phyloP scores from a whole-genome alignment of 176 grass and related monocot genomes.

The Ananas comosus region DNA sequence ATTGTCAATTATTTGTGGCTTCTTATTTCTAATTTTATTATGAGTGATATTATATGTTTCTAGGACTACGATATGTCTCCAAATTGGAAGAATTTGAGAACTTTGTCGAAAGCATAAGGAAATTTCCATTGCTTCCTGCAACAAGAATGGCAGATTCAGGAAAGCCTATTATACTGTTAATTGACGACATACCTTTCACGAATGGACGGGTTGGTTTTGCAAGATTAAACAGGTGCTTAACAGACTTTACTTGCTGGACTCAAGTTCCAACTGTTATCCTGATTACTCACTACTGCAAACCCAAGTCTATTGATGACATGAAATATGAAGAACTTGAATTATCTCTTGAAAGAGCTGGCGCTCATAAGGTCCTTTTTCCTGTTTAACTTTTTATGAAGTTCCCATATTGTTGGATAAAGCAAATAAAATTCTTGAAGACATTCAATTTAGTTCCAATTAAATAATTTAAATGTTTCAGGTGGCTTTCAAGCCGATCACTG shows the following conservation, averaged over 20 bases:
- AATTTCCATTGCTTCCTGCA: constrained; percentile 64
- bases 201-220: constrained; percentile 61
- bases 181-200: constrained; percentile 85
- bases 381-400: background rate
- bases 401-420: background rate
- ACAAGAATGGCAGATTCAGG: constrained; percentile 31
- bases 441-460: constrained; percentile 7
- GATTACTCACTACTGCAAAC: constrained; percentile 71
- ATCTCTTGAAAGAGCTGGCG: constrained; percentile 67
- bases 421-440: background rate
- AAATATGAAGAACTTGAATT: constrained; percentile 65
- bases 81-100: constrained; percentile 96
- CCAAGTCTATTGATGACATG: constrained; percentile 40
- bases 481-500: constrained; percentile 69
- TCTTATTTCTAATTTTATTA: constrained; percentile 16
- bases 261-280: constrained; percentile 78
- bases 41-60: constrained; percentile 21
- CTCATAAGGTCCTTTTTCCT: constrained; percentile 57
- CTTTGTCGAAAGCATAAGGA: constrained; percentile 79
- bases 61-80: constrained; percentile 71
- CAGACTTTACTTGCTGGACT: constrained; percentile 47
- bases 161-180: constrained; percentile 59
- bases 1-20: background rate
- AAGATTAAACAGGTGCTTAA: constrained; percentile 78
- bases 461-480: constrained; percentile 42